phyloP scores from a whole-genome alignment of 1,284 basidiomycete species.

The Phellinidium pouzarii region DNA sequence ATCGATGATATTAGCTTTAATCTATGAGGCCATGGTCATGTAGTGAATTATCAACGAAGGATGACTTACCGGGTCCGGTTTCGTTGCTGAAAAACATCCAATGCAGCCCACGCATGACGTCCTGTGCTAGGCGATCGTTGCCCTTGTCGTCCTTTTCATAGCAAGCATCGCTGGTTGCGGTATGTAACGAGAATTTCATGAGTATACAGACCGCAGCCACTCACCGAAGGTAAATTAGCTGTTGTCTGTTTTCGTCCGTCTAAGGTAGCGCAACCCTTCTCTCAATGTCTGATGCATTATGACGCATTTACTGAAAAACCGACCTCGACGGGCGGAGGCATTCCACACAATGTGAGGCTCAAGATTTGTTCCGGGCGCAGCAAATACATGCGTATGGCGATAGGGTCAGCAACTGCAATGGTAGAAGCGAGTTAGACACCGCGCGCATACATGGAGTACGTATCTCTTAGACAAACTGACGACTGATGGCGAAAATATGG shows the following conservation, averaged over 20 bases:
- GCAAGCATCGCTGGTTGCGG: conserved; percentile 16
- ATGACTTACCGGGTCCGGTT: conserved; percentile 18
- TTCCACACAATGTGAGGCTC: conserved; percentile 18
- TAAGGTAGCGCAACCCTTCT: neutral
- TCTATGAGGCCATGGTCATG: neutral
- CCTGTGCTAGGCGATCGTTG: conserved; percentile 19
- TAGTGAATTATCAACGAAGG: too few relatives aligned
- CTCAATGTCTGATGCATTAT: neutral
- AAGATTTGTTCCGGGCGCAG: conserved; percentile 12
- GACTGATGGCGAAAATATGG: conserved; percentile 19
- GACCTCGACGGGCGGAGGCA: conserved; percentile 19
- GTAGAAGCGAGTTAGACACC: neutral
- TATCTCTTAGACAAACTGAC: too few relatives aligned
- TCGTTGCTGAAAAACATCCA: conserved; percentile 21
- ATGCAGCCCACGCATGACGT: conserved; percentile 19
- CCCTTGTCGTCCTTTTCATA: conserved; percentile 19
- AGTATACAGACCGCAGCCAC: too few relatives aligned
- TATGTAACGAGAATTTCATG: too few relatives aligned
- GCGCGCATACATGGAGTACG: conserved; percentile 3
- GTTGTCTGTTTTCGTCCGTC: conserved; percentile 21
- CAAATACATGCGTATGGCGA: conserved; percentile 11
- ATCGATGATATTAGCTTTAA: conserved; percentile 18
- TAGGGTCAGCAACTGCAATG: conserved; percentile 5
- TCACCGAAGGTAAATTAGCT: conserved; percentile 19
- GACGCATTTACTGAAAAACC: neutral